Evolutionary conservation across 257 asterid species (phyloP).

Genomic region (Rehmannia glutinosa): DNA sequence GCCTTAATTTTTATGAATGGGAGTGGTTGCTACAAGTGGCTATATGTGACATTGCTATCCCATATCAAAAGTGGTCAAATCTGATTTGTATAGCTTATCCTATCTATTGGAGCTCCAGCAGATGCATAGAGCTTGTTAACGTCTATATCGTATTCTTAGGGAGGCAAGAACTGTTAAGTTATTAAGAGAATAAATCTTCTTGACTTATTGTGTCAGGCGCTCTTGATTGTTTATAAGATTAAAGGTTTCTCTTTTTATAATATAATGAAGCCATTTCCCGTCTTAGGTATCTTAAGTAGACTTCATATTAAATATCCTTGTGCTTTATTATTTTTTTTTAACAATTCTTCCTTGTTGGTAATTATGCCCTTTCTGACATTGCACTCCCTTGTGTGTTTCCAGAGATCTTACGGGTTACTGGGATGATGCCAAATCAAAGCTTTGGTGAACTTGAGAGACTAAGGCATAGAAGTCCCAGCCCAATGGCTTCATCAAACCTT

Average conservation of each 20-base stretch:
- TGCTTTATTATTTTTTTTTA: background rate
- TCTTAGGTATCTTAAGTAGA: background rate
- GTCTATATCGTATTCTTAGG: background rate
- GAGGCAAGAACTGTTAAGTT: background rate
- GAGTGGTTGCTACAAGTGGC: background rate
- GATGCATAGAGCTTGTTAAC: background rate
- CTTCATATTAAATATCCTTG: background rate
- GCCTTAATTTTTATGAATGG: background rate
- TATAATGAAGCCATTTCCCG: too few relatives aligned
- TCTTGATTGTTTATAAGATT: background rate
- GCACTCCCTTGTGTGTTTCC: background rate
- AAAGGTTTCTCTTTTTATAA: too few relatives aligned
- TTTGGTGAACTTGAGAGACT: conserved; percentile 69
- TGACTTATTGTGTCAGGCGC: background rate
- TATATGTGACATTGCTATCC: background rate
- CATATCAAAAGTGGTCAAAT: background rate
- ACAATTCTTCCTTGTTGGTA: background rate
- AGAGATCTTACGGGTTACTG: conserved; percentile 71
- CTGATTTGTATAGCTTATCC: background rate
- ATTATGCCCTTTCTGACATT: background rate
- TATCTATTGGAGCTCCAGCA: background rate
- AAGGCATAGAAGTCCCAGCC: conserved; percentile 88
- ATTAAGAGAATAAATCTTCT: background rate
- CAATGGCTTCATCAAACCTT: conserved; percentile 79
- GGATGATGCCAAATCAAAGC: conserved; percentile 73